Conservation (phyloP, 176 grass and related monocot species). For the Phragmites australis region DNA sequence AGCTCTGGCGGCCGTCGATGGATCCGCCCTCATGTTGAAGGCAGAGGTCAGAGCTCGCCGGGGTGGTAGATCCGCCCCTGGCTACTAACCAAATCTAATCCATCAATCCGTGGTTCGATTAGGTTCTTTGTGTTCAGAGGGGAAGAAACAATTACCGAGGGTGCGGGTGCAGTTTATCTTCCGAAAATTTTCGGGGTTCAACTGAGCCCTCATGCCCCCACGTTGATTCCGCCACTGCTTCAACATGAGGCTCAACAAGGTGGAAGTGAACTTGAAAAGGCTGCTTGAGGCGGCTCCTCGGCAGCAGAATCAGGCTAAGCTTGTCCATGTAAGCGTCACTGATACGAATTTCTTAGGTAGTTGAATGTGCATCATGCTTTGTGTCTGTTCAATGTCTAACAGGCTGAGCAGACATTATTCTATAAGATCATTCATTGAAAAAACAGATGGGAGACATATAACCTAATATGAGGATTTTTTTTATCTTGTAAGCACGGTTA, state of each 20-base stretch:
- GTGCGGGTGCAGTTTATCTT: not conserved
- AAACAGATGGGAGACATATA: no score
- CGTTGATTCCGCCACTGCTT: not conserved
- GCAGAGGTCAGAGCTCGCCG: no score
- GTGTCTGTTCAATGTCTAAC: not conserved
- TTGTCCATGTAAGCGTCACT: slow-evolving; percentile 60
- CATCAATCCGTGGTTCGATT: not conserved
- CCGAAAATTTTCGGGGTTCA: no score
- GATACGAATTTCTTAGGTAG: not conserved
- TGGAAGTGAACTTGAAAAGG: slow-evolving; percentile 87
- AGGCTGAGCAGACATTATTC: not conserved
- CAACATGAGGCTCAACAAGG: slow-evolving; percentile 74
- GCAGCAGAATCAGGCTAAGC: slow-evolving; percentile 85
- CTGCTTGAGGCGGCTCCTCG: slow-evolving; percentile 75
- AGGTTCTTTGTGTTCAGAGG: not conserved
- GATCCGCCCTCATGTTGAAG: no score
- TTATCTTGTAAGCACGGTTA: no score
- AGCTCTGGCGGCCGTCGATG: no score
- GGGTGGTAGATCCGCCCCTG: no score
- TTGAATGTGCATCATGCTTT: not conserved
- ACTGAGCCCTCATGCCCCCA: not conserved
- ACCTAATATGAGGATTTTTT: no score
- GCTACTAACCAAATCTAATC: not conserved
- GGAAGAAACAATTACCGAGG: not conserved
- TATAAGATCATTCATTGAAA: no score